These are phyloP conservation scores for Agrocybe pediades DNA, from an alignment of 768 basidiomycete species.

Conservation along the genomic window DNA sequence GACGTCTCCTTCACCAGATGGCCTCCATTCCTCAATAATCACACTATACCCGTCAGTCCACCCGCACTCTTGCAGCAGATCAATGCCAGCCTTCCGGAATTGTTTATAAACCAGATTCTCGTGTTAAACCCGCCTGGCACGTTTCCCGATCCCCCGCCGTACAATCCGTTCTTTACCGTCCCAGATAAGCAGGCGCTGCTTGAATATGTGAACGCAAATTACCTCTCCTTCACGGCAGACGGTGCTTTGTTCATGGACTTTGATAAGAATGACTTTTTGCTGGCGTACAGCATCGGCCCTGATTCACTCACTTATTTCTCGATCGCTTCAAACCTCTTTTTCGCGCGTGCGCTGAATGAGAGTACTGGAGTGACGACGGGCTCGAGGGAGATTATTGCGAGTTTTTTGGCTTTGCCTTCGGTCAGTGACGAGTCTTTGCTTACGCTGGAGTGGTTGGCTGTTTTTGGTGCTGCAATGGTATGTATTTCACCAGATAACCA, in stretches of 20 bases:
- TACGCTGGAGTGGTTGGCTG: slow-evolving; percentile 72
- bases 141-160: not conserved
- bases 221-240: not conserved
- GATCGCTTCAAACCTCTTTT: slow-evolving; percentile 65
- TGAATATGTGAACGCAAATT: not conserved
- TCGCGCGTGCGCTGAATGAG: slow-evolving; percentile 58
- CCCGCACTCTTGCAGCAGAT: slow-evolving; percentile 1
- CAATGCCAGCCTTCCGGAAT: slow-evolving; percentile 11
- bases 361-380: slow-evolving; percentile 34
- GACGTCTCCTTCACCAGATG: not conserved
- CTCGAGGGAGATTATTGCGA: slow-evolving; percentile 53
- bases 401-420: slow-evolving; percentile 57
- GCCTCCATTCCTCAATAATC: slow-evolving; percentile 2
- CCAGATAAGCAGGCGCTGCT: slow-evolving; percentile 6
- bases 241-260: slow-evolving; percentile 17
- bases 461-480: slow-evolving; percentile 77
- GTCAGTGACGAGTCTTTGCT: slow-evolving; percentile 54
- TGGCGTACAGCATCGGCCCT: slow-evolving; percentile 2
- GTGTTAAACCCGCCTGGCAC: not conserved
- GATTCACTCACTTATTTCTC: slow-evolving; percentile 61
- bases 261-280: slow-evolving; percentile 8
- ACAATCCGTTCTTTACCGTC: slow-evolving; percentile 7
- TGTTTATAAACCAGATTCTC: not conserved
- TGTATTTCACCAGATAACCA: slow-evolving; percentile 14
- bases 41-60: slow-evolving; percentile 2